phyloP scores from a whole-genome alignment of 495 filamentous ascomycete species.

The Penicillium canariense region DNA sequence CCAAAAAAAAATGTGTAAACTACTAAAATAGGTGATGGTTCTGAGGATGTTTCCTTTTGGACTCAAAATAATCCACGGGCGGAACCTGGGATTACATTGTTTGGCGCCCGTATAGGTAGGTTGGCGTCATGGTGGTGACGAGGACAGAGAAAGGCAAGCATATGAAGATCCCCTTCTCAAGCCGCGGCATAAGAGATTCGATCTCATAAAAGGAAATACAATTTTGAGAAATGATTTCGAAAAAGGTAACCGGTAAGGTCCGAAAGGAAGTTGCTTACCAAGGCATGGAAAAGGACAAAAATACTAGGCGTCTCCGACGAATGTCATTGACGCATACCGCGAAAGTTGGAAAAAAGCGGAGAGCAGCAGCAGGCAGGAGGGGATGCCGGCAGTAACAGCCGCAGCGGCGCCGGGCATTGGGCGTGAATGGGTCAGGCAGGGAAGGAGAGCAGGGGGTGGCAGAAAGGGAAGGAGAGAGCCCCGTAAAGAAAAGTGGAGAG shows the following conservation, averaged over 20 bases:
- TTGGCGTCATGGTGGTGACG: not conserved
- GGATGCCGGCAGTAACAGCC: slow-evolving; percentile 18
- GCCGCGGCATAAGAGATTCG: slow-evolving; percentile 2
- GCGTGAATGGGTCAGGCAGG: slow-evolving; percentile 7
- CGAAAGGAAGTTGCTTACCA: too few relatives aligned
- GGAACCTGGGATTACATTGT: not conserved
- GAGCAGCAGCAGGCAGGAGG: not conserved
- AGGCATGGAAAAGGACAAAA: not conserved
- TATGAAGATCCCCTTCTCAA: slow-evolving; percentile 1
- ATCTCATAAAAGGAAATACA: not conserved
- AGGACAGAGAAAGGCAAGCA: not conserved
- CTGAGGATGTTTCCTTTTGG: not conserved
- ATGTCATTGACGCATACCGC: slow-evolving; percentile 5
- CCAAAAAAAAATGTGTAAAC: too few relatives aligned
- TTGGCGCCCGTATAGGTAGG: not conserved
- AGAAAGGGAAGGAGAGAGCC: not conserved
- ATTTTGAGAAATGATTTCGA: not conserved
- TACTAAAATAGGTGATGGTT: not conserved
- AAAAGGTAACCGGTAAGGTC: too few relatives aligned
- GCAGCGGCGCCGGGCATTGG: slow-evolving; percentile 5
- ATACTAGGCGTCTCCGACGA: not conserved
- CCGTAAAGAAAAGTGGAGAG: slow-evolving; percentile 12
- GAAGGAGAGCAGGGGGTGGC: not conserved
- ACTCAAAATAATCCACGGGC: not conserved
- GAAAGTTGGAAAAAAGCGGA: not conserved